Evolutionary conservation across 2,329 filamentous ascomycete species (phyloP).

Genomic region (Neofusicoccum laricinum): DNA sequence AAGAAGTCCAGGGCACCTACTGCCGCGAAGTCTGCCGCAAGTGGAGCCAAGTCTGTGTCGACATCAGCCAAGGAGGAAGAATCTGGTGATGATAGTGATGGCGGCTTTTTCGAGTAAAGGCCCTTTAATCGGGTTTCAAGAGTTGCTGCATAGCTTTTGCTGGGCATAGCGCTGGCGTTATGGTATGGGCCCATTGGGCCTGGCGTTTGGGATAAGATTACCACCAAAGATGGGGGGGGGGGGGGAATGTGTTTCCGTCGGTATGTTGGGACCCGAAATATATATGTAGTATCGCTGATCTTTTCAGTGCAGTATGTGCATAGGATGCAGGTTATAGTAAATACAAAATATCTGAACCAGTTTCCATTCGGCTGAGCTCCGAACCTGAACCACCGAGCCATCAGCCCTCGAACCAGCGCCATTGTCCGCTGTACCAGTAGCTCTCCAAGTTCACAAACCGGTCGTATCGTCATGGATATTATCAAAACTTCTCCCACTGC

Average conservation of each 20-base stretch:
- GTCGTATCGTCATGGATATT: too few species aligned
- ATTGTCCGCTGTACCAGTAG: neutral
- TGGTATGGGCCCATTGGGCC: neutral
- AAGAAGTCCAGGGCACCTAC: slow-evolving; percentile 1
- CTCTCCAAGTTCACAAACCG: neutral
- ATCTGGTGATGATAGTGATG: slow-evolving; percentile 29
- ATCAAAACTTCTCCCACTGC: neutral
- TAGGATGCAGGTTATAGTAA: neutral
- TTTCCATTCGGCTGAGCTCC: too few species aligned
- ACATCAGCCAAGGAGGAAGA: slow-evolving; percentile 1
- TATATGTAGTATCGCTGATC: neutral
- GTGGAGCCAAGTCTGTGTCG: neutral
- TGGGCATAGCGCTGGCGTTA: slow-evolving; percentile 12
- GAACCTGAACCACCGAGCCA: neutral
- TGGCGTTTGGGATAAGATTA: neutral
- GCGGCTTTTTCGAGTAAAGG: slow-evolving; percentile 35
- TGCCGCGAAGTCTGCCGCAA: neutral
- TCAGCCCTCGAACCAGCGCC: neutral
- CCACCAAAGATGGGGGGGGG: neutral
- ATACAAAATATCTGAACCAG: neutral
- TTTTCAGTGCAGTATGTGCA: neutral
- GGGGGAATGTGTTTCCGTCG: neutral
- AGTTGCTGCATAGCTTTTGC: neutral
- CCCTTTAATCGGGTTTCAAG: neutral
- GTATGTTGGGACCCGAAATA: too few species aligned